Conservation (phyloP, 192 early-diverging fungal genomes). For the Coemansia asiatica region DNA sequence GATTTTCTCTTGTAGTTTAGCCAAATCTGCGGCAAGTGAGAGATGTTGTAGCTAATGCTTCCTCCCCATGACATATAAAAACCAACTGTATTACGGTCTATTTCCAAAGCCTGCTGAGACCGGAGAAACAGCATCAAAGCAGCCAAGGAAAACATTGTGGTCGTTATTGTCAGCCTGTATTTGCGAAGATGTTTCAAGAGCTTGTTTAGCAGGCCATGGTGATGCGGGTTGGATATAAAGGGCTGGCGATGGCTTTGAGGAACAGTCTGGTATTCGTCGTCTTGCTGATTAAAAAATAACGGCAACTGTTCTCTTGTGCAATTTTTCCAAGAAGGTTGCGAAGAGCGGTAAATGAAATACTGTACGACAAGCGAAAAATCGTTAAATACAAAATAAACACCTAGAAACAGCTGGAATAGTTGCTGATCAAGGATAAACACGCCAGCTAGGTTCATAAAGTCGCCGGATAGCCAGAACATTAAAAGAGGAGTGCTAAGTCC, state of each 20-base stretch:
- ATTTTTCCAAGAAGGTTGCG: not conserved
- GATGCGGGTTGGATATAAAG: not conserved
- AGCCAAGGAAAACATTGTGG: not conserved
- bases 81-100: constrained; percentile 40
- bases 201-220: not conserved
- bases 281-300: not conserved
- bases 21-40: constrained; percentile 74
- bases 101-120: not conserved
- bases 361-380: constrained; percentile 46
- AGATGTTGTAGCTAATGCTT: constrained; percentile 64
- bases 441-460: constrained; percentile 70
- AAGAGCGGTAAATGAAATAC: constrained; percentile 30
- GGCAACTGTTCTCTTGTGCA: not conserved
- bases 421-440: constrained; percentile 70
- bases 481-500: constrained; percentile 23
- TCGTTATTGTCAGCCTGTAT: not conserved
- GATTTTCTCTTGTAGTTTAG: constrained; percentile 65
- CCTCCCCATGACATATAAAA: constrained; percentile 70
- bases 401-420: constrained; percentile 62
- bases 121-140: not conserved
- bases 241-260: not conserved
- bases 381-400: constrained; percentile 50
- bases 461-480: constrained; percentile 56
- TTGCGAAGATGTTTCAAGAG: not conserved
- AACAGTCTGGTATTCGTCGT: not conserved